These are phyloP conservation scores for Xerophyta viscosa DNA, from an alignment of 106 monocot genomes.

Conservation along the genomic window DNA sequence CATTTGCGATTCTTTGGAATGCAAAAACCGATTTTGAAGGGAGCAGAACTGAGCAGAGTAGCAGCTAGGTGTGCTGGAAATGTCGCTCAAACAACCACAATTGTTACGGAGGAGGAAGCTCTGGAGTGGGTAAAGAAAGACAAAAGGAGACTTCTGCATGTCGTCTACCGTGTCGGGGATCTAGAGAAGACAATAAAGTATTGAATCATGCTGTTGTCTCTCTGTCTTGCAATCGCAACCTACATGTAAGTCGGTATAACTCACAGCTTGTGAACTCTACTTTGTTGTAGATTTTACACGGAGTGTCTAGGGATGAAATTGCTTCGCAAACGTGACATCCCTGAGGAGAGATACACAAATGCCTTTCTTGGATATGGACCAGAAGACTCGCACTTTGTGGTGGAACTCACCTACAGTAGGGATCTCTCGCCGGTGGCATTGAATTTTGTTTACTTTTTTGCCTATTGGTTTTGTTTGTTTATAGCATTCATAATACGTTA, in stretches of 20 bases:
- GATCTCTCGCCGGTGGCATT: not conserved
- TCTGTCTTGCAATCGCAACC: not conserved
- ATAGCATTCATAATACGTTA: too few relatives aligned
- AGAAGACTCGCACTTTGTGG: slow-evolving; percentile 87
- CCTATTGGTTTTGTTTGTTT: too few relatives aligned
- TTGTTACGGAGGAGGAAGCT: slow-evolving; percentile 17
- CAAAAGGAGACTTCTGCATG: slow-evolving; percentile 70
- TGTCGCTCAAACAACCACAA: slow-evolving; percentile 22
- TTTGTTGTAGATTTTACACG: slow-evolving; percentile 81
- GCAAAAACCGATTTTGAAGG: not conserved
- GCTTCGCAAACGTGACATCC: slow-evolving; percentile 81
- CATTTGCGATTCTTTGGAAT: slow-evolving; percentile 21
- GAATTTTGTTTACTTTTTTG: too few relatives aligned
- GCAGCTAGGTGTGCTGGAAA: slow-evolving; percentile 23
- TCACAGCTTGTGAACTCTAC: not conserved
- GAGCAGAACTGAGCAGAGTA: slow-evolving; percentile 3
- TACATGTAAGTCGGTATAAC: not conserved
- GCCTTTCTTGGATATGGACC: slow-evolving; percentile 99
- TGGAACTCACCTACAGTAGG: slow-evolving; percentile 80
- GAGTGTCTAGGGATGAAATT: slow-evolving; percentile 93
- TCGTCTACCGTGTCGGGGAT: slow-evolving; percentile 90
- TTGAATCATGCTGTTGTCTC: not conserved
- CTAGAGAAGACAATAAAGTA: slow-evolving; percentile 90
- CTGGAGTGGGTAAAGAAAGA: slow-evolving; percentile 84
- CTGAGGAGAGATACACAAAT: slow-evolving; percentile 93